Conservation (phyloP, 2,329 filamentous ascomycete species). For the Scedosporium apiospermum region DNA sequence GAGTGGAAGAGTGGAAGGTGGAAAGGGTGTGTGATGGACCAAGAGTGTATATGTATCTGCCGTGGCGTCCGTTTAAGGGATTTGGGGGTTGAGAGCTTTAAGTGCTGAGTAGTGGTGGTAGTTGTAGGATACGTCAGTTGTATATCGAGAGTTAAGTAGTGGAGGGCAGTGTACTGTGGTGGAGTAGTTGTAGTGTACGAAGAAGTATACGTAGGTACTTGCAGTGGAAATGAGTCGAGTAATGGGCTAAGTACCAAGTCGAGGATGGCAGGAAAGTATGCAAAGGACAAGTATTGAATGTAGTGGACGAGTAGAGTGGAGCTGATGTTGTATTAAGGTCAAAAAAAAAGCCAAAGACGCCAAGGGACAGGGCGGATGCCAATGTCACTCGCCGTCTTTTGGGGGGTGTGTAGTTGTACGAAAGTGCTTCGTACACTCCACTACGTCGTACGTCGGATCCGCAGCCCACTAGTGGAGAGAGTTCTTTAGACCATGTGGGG, state of each 20-base stretch:
- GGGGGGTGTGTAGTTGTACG: too few relatives aligned
- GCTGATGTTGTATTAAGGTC: neutral
- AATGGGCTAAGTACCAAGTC: neutral
- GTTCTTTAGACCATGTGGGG: neutral
- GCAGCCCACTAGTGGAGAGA: neutral
- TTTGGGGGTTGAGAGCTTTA: neutral
- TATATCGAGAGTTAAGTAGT: too few relatives aligned
- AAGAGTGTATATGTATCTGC: neutral
- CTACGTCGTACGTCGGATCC: too few relatives aligned
- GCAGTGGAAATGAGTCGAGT: neutral
- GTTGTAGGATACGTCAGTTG: too few relatives aligned
- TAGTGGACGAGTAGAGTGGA: neutral
- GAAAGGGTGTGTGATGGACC: neutral
- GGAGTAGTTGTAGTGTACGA: too few relatives aligned
- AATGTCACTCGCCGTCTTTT: neutral
- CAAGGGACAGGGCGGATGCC: neutral
- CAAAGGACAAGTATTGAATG: too few relatives aligned
- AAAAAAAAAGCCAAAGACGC: neutral
- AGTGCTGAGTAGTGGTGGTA: too few relatives aligned
- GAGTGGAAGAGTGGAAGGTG: neutral
- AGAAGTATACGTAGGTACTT: neutral
- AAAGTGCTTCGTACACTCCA: too few relatives aligned
- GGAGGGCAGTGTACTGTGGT: too few relatives aligned
- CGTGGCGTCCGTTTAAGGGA: neutral
- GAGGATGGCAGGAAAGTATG: neutral